These are phyloP conservation scores for Echeveria elegans DNA, from an alignment of 164 flowering plant genomes.

Conservation along the genomic window DNA sequence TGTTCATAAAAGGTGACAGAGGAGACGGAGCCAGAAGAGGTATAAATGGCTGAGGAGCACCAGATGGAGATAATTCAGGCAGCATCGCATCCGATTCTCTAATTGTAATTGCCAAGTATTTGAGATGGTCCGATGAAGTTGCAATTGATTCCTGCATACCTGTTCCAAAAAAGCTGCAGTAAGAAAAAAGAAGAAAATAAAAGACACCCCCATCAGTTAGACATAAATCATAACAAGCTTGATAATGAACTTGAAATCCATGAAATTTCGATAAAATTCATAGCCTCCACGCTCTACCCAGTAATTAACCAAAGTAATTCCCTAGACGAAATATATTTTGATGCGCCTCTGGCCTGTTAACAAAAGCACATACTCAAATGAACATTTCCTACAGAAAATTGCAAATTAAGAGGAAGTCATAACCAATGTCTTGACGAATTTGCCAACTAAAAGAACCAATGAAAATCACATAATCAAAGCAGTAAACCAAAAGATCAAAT, in stretches of 20 bases:
- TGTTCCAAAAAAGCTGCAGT: slow-evolving; percentile 16
- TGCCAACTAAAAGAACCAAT: neutral
- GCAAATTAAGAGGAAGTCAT: neutral
- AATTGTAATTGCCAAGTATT: slow-evolving; percentile 16
- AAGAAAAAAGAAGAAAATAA: neutral
- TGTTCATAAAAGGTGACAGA: slow-evolving; percentile 66
- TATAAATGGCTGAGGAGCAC: slow-evolving; percentile 64
- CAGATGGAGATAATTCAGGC: slow-evolving; percentile 44
- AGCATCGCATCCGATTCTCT: slow-evolving; percentile 23
- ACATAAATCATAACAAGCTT: no score
- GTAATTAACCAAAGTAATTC: neutral
- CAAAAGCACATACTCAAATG: no score
- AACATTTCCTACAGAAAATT: neutral
- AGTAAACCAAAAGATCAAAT: neutral
- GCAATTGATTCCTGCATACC: slow-evolving; percentile 34
- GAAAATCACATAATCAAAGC: neutral
- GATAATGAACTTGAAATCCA: no score
- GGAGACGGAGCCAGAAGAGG: slow-evolving; percentile 93
- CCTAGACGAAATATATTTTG: no score
- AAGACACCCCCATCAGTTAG: neutral
- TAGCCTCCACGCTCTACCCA: no score
- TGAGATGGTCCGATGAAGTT: slow-evolving; percentile 16
- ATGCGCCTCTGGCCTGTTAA: no score
- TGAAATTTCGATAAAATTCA: no score
- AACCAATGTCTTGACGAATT: neutral